These are phyloP conservation scores for Centella asiatica DNA, from an alignment of 129 eudicot species.

Conservation along the genomic window DNA sequence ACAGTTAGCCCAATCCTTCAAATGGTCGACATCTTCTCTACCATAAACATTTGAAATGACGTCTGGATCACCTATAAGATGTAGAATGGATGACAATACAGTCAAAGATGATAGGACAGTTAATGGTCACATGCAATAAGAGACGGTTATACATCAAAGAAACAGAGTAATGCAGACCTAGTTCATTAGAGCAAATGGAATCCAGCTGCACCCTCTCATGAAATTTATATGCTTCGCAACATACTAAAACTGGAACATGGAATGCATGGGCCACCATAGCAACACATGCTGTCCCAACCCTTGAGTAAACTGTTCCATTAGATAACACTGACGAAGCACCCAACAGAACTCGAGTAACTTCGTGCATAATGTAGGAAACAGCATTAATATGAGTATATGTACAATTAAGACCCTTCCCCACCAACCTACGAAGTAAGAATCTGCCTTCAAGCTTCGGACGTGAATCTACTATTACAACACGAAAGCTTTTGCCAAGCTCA, in stretches of 20 bases:
- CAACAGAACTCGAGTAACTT: constrained; percentile 74
- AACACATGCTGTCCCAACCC: constrained; percentile 96
- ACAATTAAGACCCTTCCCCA: constrained; percentile 78
- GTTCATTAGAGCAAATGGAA: constrained; percentile 94
- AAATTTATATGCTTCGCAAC: constrained; percentile 98
- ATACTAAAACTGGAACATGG: constrained; percentile 77
- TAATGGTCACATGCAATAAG: neutral
- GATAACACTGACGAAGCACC: constrained; percentile 95
- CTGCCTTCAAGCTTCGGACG: constrained; percentile 96
- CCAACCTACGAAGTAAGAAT: constrained; percentile 68
- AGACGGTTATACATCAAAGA: neutral
- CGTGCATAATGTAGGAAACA: constrained; percentile 88
- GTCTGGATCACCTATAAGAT: constrained; percentile 69
- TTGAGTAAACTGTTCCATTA: constrained; percentile 86
- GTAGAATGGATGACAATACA: neutral
- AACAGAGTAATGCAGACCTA: constrained; percentile 48
- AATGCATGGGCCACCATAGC: constrained; percentile 99
- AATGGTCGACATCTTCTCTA: constrained; percentile 49
- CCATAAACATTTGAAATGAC: constrained; percentile 64
- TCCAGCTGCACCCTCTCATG: constrained; percentile 97
- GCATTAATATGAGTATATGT: constrained; percentile 89
- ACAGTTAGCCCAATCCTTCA: constrained; percentile 51
- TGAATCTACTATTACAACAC: constrained; percentile 85
- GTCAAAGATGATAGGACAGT: neutral
- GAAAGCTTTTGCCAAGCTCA: constrained; percentile 73